Base-by-base conservation (phyloP, 2,329 filamentous ascomycete species). In the Dothiorella sarmentorum region DNA sequence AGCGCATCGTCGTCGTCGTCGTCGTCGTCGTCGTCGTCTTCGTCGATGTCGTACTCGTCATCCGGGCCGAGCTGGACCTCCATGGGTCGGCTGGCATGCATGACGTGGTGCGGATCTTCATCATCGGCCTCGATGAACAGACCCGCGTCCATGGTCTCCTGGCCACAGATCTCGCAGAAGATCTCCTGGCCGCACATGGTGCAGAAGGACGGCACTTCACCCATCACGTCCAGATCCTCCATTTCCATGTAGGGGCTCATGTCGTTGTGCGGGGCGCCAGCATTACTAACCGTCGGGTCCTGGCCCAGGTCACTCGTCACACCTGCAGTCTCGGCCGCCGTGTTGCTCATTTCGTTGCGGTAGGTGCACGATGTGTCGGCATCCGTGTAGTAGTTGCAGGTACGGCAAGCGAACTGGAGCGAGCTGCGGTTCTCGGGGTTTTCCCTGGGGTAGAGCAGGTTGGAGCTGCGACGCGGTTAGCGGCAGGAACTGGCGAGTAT, bases 391-490 rank as follows among this genome's bases (percentile, higher is more conserved):
- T 91, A 96, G 71, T 91, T 87, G 79, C 94, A 99, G 59, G 92
- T 97, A 67, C 93, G 90, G 81, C 94, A 99, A 63, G 90, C 91
- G 77, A 95, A 99, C 80, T 96, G 88, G 66, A 99, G 86, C 43
- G 55, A 47, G 68, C 86, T 87, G 78, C 90, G 90, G 62, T 85
- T 86, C 62, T 87, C 81, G 63, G 88, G 86, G 76, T 99, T 91
- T 80, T 99, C 95, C 77, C 95, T 94, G 52, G 94, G 94, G 71
- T 97, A 97, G 58, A 99, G 82, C 84, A 99, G 89, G 81, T 99
- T 99, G 68, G 92, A 96, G 79, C 87, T 89, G 66, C 35, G 40
- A 44, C 10, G 11, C 13, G 13, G 60, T 62, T 40, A 55, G 58
- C 47, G 20, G 17, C 7, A 22, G 52, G 20, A 10, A 26, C 24